Evolutionary conservation across 2,329 filamentous ascomycete species (phyloP), one percentile per base, ranked within the genome.

Genomic region (Phoma sp.): DNA sequence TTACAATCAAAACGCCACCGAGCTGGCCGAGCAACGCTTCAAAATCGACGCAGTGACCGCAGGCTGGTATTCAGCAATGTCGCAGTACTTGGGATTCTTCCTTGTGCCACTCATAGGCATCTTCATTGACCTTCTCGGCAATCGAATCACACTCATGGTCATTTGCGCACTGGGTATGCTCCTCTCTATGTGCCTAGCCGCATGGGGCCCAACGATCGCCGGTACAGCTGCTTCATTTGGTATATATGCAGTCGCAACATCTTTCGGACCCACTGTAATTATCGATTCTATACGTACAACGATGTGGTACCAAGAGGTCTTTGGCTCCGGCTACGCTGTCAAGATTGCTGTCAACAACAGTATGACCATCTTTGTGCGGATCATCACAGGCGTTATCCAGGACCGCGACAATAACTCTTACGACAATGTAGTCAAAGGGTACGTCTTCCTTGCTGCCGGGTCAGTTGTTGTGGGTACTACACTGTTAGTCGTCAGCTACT

Each of bases 321-420:
- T 87, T 53, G 85, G 84, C 0, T 81, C 83, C 0, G 85, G 81
- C 0, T 87, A 87, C 54, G 78, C 83, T 1, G 69, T 86, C 50
- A 87, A 87, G 53, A 80, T 87, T 29, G 82, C 82, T 18, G 83
- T 86, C 64, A 87, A 87, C 64, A 87, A 87, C 66, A 81, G 79
- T 25, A 86, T 86, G 82, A 85, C 78, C 53, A 85, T 87, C 53
- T 83, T 87, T 46, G 75, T 87, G 1, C 76, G 83, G 0, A 80
- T 87, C 36, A 73, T 86, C 17, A 81, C 83, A 0, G 84, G 84
- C 1, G 81, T 81, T 0, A 79, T 87, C 0, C 85, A 87, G 58
- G 85, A 87, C 49, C 74, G 74, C 3, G 83, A 86, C 45, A 64
- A 83, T 46, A 77, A 86, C 56, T 82, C 78, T 1, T 87, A 87